Conservation (phyloP, 345 rosid species). For the Nasturtium officinale region DNA sequence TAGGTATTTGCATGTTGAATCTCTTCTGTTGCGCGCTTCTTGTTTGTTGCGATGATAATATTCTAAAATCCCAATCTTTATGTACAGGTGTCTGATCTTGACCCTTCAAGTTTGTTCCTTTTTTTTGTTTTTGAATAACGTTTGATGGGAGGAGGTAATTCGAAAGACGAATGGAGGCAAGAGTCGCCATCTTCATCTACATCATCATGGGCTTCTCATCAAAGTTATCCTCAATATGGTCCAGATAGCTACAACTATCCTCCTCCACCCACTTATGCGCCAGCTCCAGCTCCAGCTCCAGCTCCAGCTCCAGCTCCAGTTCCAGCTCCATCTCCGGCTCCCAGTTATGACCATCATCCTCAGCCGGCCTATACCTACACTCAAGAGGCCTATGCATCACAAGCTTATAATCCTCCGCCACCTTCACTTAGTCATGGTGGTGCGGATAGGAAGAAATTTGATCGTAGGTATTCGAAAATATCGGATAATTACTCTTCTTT, state of each 20-base stretch:
- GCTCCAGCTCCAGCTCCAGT: background rate
- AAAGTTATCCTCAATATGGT: conserved; percentile 48
- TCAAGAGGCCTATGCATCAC: conserved; percentile 44
- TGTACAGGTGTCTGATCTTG: conserved; percentile 15
- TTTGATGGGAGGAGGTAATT: conserved; percentile 72
- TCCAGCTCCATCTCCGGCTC: background rate
- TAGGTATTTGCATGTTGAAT: conserved; percentile 20
- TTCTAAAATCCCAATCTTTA: conserved; percentile 17
- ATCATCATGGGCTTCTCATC: conserved; percentile 53
- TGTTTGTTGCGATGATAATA: background rate
- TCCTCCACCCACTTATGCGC: conserved; percentile 41
- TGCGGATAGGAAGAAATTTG: conserved; percentile 54
- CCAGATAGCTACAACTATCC: conserved; percentile 53
- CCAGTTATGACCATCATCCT: conserved; percentile 17
- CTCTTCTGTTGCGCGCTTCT: background rate
- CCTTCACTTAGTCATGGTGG: conserved; percentile 28
- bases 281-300: conserved; percentile 28
- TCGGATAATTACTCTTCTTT: conserved; percentile 79
- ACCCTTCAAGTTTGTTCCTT: conserved; percentile 14
- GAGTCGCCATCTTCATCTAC: conserved; percentile 43
- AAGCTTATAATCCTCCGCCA: conserved; percentile 41
- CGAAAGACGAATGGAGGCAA: conserved; percentile 53
- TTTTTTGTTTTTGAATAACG: background rate
- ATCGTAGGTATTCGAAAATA: conserved; percentile 77
- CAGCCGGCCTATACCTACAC: conserved; percentile 24